Percentiles rank a stretch among this genome's conserved stretches.
Evolutionary conservation across 805 yeast species (phyloP).

Genomic region (Pichia phayaonensis): DNA sequence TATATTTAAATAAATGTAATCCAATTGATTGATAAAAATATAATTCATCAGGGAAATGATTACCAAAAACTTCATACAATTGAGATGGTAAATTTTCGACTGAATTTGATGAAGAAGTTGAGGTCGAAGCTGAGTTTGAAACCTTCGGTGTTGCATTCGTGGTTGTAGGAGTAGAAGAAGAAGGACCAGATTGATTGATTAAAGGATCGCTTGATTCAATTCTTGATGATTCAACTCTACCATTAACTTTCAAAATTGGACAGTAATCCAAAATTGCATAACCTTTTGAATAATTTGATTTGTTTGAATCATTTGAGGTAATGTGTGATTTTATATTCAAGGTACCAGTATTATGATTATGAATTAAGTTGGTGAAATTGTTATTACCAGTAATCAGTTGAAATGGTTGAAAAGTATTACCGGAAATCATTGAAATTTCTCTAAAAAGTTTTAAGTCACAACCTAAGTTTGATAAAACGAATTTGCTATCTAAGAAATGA

Average conservation of each 20-base stretch:
- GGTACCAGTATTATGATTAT: neutral
- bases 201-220: conserved; percentile 18
- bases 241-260: conserved; percentile 66
- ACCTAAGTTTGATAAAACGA: conserved; percentile 52
- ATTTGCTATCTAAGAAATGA: conserved; percentile 52
- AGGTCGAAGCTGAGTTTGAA: neutral
- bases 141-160: no score
- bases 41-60: conserved; percentile 78
- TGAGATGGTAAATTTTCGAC: conserved; percentile 56
- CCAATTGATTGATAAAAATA: conserved; percentile 79
- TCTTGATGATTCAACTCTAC: conserved; percentile 53
- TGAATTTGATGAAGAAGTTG: neutral
- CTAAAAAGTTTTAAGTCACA: conserved; percentile 59
- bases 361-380: neutral
- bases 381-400: conserved; percentile 36
- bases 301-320: neutral
- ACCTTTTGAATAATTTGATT: conserved; percentile 56
- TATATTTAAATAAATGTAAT: conserved; percentile 51
- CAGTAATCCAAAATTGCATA: conserved; percentile 58
- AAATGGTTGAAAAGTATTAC: conserved; percentile 65
- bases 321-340: neutral
- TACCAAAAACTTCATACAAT: conserved; percentile 73
- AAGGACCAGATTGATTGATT: conserved; percentile 11
- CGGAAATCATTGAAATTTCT: conserved; percentile 72
- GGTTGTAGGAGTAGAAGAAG: conserved; percentile 9